These are phyloP conservation scores for Leptographium flavum DNA, from an alignment of 2,329 filamentous ascomycete species.

Conservation along the genomic window DNA sequence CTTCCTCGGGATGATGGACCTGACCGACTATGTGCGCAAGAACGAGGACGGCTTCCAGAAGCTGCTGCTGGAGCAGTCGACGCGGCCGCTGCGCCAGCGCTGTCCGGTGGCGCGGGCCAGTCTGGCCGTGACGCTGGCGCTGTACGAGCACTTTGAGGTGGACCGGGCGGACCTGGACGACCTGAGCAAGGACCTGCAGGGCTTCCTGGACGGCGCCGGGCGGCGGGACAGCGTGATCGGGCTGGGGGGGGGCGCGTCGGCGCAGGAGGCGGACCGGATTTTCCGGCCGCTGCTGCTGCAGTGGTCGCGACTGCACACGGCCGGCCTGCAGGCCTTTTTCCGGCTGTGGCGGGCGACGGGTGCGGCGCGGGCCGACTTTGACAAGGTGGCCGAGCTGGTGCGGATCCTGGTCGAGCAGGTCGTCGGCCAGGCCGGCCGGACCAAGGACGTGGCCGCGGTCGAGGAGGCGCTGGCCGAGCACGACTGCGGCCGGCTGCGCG, in stretches of 20 bases:
- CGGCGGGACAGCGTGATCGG: background rate
- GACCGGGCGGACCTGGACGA: conserved; percentile 73
- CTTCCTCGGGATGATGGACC: conserved; percentile 92
- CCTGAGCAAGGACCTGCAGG: conserved; percentile 33
- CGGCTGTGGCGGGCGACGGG: conserved; percentile 84
- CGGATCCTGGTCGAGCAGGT: conserved; percentile 84
- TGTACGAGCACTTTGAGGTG: conserved; percentile 94
- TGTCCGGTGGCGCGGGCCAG: conserved; percentile 83
- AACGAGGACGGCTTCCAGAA: conserved; percentile 91
- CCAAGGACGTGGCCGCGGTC: conserved; percentile 71
- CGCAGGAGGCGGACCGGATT: conserved; percentile 59
- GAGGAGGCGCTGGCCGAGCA: conserved; percentile 82
- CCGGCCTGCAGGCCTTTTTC: conserved; percentile 75
- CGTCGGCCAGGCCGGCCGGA: conserved; percentile 66
- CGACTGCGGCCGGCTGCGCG: conserved; percentile 62
- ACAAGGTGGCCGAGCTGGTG: conserved; percentile 82
- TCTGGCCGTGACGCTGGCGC: conserved; percentile 68
- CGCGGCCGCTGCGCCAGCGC: conserved; percentile 53
- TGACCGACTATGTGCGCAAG: conserved; percentile 85
- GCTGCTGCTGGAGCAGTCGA: conserved; percentile 76
- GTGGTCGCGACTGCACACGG: conserved; percentile 82
- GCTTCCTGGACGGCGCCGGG: conserved; percentile 48
- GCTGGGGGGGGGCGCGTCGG: background rate
- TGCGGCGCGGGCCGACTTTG: conserved; percentile 74
- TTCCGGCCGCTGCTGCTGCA: conserved; percentile 82